phyloP scores from a whole-genome alignment of 805 yeast genomes.

The Saccharomycopsis selenospora region DNA sequence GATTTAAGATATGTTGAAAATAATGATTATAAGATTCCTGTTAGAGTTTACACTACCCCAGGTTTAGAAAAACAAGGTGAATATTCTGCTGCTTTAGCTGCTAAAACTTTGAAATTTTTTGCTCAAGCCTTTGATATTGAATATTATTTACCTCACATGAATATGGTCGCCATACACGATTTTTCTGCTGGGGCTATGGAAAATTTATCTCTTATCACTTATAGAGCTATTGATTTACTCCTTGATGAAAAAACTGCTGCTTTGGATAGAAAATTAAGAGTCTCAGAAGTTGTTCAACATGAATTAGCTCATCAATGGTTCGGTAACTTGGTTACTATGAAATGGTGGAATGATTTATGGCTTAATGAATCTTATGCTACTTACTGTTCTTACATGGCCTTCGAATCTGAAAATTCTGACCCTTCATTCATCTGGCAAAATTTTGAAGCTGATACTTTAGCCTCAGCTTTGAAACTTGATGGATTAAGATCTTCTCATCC shows the following conservation, averaged over 20 bases:
- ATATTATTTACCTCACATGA: constrained; percentile 75
- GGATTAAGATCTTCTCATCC: constrained; percentile 81
- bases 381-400: constrained; percentile 58
- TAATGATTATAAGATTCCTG: constrained; percentile 61
- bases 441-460: constrained; percentile 71
- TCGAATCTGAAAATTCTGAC: constrained; percentile 69
- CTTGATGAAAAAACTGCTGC: constrained; percentile 67
- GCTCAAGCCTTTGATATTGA: constrained; percentile 67
- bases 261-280: constrained; percentile 58
- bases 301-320: constrained; percentile 92
- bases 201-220: constrained; percentile 75
- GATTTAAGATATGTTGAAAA: constrained; percentile 70
- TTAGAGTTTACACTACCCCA: constrained; percentile 73
- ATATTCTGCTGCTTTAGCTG: constrained; percentile 68
- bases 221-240: constrained; percentile 67
- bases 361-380: constrained; percentile 86
- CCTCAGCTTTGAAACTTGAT: constrained; percentile 67
- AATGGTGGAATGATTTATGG: constrained; percentile 90
- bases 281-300: constrained; percentile 81
- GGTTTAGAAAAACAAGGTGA: constrained; percentile 66
- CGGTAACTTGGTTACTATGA: constrained; percentile 86
- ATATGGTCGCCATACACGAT: constrained; percentile 76
- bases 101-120: constrained; percentile 66
- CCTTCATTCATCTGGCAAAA: constrained; percentile 89
- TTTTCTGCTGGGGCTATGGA: constrained; percentile 89